phyloP scores from a whole-genome alignment of 768 basidiomycete genomes.

The Leccinum olivaceopallidum region DNA sequence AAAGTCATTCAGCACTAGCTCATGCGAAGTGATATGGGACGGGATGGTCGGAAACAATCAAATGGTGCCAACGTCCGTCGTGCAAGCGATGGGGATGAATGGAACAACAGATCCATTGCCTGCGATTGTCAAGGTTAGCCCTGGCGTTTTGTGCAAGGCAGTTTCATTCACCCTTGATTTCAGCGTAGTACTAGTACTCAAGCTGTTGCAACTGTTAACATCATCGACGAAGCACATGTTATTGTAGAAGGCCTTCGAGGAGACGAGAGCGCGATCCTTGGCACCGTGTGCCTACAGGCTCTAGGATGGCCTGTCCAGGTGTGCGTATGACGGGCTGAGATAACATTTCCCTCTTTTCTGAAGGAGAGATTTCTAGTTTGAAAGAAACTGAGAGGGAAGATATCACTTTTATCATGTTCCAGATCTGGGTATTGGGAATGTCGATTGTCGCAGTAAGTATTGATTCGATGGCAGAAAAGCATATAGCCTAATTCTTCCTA shows the following conservation, averaged over 20 bases:
- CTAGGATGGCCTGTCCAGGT: constrained; percentile 70
- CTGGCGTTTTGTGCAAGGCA: background rate
- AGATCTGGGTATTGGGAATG: constrained; percentile 80
- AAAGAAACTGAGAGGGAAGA: constrained; percentile 77
- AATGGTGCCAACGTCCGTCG: background rate
- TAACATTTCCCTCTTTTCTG: background rate
- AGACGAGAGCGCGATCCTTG: constrained; percentile 39
- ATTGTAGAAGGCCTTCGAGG: constrained; percentile 36
- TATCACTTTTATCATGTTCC: constrained; percentile 74
- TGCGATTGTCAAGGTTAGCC: constrained; percentile 4
- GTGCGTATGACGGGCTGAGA: constrained; percentile 43
- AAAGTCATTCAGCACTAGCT: constrained; percentile 25
- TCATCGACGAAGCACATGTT: constrained; percentile 24
- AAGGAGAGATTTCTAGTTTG: constrained; percentile 43
- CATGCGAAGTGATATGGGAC: constrained; percentile 61
- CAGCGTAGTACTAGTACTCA: constrained; percentile 3
- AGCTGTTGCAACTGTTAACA: constrained; percentile 28
- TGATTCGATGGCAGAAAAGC: constrained; percentile 21
- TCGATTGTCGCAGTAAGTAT: constrained; percentile 57
- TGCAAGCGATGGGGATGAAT: background rate
- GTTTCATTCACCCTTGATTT: constrained; percentile 2
- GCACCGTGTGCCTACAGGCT: constrained; percentile 52
- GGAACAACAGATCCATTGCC: background rate
- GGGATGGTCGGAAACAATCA: constrained; percentile 28
- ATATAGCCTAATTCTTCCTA: constrained; percentile 5